Conservation (phyloP, 345 rosid genomes). For the Nasturtium officinale region DNA sequence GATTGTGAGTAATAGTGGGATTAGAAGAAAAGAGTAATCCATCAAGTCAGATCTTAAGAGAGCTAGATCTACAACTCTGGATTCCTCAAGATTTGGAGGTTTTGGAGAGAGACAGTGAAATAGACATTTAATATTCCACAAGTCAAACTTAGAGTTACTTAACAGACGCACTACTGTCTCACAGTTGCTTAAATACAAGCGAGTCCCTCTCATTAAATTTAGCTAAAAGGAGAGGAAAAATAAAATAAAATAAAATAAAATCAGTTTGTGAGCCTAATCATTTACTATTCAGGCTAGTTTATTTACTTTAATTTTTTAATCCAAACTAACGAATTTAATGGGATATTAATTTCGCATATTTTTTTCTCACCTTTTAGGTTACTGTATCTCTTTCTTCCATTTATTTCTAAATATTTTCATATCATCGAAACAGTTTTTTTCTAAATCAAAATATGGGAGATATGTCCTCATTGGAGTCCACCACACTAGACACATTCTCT, state of each 20-base stretch:
- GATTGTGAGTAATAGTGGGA: slow-evolving; percentile 32
- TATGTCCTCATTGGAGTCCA: no score
- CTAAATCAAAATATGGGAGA: no score
- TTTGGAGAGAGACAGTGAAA: slow-evolving; percentile 3
- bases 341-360: no score
- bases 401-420: neutral
- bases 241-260: no score
- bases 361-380: no score
- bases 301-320: no score
- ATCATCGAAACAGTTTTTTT: no score
- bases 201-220: neutral
- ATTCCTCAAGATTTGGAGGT: slow-evolving; percentile 34
- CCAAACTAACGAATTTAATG: no score
- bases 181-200: neutral
- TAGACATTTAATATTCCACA: slow-evolving; percentile 10
- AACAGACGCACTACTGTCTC: slow-evolving; percentile 23
- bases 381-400: neutral
- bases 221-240: neutral
- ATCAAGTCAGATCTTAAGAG: slow-evolving; percentile 42
- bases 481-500: no score
- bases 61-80: slow-evolving; percentile 31
- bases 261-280: no score
- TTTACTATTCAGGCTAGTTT: no score
- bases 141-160: slow-evolving; percentile 41
- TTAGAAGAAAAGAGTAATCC: slow-evolving; percentile 28